phyloP scores from a whole-genome alignment of 1,284 basidiomycete species.

The Quambalaria eucalypti region DNA sequence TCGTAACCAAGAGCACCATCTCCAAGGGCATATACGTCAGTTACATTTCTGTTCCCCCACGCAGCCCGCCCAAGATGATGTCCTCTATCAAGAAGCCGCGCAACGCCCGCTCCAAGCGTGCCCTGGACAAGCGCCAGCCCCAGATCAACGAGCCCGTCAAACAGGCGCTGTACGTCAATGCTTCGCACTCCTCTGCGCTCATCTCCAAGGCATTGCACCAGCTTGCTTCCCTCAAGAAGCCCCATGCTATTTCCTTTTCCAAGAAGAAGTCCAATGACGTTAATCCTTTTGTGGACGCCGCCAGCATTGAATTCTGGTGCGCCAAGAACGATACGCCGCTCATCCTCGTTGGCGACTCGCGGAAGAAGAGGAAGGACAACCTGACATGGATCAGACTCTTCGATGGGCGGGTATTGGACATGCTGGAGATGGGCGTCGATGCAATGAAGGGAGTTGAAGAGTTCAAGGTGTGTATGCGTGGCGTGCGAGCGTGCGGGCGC shows the following conservation, averaged over 20 bases:
- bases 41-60: not conserved
- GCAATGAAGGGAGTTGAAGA: conserved; percentile 66
- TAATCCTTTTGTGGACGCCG: conserved; percentile 76
- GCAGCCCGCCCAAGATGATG: conserved; percentile 16
- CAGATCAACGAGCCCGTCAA: conserved; percentile 73
- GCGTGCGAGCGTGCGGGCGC: not conserved
- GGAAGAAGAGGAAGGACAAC: conserved; percentile 87
- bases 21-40: too few species aligned
- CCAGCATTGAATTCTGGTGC: conserved; percentile 82
- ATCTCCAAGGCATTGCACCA: conserved; percentile 78
- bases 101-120: conserved; percentile 94
- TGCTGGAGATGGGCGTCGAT: conserved; percentile 86
- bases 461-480: conserved; percentile 61
- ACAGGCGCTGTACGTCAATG: conserved; percentile 79
- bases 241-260: conserved; percentile 74
- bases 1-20: too few species aligned
- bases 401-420: conserved; percentile 78
- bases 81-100: conserved; percentile 62
- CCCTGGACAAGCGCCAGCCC: conserved; percentile 72
- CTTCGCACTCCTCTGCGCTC: conserved; percentile 72
- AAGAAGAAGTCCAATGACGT: conserved; percentile 73
- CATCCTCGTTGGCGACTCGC: conserved; percentile 81
- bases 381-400: conserved; percentile 80
- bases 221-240: conserved; percentile 43
- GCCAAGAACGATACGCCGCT: conserved; percentile 88